Percentiles rank a stretch among this genome's conserved stretches.
phyloP scores from a whole-genome alignment of 1,284 basidiomycete genomes.

The Ceratobasidium sp. region DNA sequence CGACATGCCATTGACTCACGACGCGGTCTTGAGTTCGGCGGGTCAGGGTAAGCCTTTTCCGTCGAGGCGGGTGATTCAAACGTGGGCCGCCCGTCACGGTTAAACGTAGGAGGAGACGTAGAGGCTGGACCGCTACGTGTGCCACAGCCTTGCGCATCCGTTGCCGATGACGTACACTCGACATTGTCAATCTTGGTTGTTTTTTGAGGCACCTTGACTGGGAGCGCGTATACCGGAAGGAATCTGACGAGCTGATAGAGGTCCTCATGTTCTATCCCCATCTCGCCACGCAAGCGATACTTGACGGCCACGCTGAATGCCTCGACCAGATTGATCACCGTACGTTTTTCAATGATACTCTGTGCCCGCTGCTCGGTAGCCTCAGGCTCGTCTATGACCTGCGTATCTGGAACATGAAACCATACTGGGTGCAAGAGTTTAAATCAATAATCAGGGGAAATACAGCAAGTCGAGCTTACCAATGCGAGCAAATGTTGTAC shows the following conservation, averaged over 20 bases:
- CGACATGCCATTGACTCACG: conserved; percentile 1
- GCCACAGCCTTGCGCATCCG: too few species aligned
- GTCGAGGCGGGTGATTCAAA: too few species aligned
- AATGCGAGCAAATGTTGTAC: conserved; percentile 65
- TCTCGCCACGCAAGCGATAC: conserved; percentile 72
- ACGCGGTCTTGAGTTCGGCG: neutral
- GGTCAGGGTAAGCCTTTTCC: neutral
- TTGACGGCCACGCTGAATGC: conserved; percentile 68
- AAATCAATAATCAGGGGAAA: conserved; percentile 70
- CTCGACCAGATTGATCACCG: conserved; percentile 69
- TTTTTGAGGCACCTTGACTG: conserved; percentile 57
- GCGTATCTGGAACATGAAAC: conserved; percentile 70
- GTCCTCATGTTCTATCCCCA: conserved; percentile 74
- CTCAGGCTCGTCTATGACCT: neutral
- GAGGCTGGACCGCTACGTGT: too few species aligned
- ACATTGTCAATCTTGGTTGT: neutral
- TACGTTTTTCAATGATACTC: conserved; percentile 75
- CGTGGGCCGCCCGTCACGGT: too few species aligned
- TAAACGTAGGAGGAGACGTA: too few species aligned
- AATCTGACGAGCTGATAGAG: conserved; percentile 59
- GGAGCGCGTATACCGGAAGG: conserved; percentile 74
- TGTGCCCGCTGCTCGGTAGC: conserved; percentile 59
- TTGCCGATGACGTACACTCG: too few species aligned
- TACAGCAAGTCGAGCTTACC: conserved; percentile 72
- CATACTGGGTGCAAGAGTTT: conserved; percentile 66